A percentile compares a stretch with the other conserved stretches of the same genome.
phyloP scores from a whole-genome alignment of 805 yeast species.

The Pichia exigua region DNA sequence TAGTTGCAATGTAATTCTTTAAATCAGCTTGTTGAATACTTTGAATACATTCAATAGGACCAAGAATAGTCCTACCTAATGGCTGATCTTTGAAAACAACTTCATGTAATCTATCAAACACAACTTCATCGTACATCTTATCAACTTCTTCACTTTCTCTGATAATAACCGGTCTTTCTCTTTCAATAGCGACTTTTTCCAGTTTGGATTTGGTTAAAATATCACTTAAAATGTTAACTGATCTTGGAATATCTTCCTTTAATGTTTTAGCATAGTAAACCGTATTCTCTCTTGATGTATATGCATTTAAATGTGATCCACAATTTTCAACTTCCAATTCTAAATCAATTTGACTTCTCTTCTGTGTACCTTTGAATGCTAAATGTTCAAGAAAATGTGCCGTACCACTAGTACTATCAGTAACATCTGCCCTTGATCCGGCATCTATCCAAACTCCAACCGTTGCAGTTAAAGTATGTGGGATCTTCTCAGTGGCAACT shows the following conservation, averaged over 20 bases:
- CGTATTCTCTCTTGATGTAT: constrained; percentile 95
- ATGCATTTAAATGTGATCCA: constrained; percentile 97
- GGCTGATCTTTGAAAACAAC: constrained; percentile 88
- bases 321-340: constrained; percentile 93
- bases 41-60: constrained; percentile 84
- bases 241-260: constrained; percentile 68
- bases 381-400: constrained; percentile 97
- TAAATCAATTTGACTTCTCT: constrained; percentile 69
- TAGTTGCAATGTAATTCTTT: constrained; percentile 68
- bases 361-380: constrained; percentile 89
- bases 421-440: constrained; percentile 92
- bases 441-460: constrained; percentile 99
- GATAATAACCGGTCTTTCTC: constrained; percentile 92
- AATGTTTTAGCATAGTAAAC: constrained; percentile 92
- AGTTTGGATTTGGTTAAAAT: constrained; percentile 80
- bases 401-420: constrained; percentile 76
- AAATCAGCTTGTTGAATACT: constrained; percentile 72
- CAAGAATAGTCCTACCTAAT: constrained; percentile 91
- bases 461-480: constrained; percentile 88
- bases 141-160: constrained; percentile 98
- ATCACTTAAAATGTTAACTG: constrained; percentile 84
- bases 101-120: constrained; percentile 92
- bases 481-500: constrained; percentile 84
- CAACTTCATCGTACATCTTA: constrained; percentile 97
- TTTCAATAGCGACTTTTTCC: constrained; percentile 79